Conservation (phyloP, 2,329 filamentous ascomycete genomes). For the Ramularia endophylla region DNA sequence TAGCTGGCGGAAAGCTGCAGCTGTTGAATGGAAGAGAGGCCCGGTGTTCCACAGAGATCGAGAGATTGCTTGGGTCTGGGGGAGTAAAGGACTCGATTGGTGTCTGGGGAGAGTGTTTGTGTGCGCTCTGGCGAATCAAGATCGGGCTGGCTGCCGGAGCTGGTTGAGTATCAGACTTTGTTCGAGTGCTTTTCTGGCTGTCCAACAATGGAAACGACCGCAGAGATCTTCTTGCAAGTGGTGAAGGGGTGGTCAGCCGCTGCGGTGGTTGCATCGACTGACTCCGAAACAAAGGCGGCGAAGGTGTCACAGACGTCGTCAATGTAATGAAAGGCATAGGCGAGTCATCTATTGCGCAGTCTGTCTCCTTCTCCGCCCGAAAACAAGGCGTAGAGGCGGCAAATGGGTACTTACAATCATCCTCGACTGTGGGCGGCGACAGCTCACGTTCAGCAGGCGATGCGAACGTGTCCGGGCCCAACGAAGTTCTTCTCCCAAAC, state of each 20-base stretch:
- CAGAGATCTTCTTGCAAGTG: slow-evolving; percentile 34
- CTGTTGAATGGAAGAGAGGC: slow-evolving; percentile 32
- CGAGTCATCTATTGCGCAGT: slow-evolving; percentile 21
- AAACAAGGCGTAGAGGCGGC: slow-evolving; percentile 23
- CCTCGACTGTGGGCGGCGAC: slow-evolving; percentile 19
- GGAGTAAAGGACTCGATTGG: slow-evolving; percentile 69
- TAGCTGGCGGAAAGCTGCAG: slow-evolving; percentile 63
- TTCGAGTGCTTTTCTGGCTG: slow-evolving; percentile 12
- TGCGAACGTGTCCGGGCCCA: slow-evolving; percentile 43
- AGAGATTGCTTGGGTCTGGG: slow-evolving; percentile 74
- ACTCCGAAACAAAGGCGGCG: slow-evolving; percentile 34
- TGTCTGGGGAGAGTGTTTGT: slow-evolving; percentile 50
- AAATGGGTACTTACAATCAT: slow-evolving; percentile 35
- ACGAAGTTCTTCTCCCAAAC: slow-evolving; percentile 42
- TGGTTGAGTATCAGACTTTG: slow-evolving; percentile 21
- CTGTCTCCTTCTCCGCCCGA: slow-evolving; percentile 19
- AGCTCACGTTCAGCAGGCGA: slow-evolving; percentile 31
- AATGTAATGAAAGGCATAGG: slow-evolving; percentile 31
- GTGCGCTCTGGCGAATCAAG: slow-evolving; percentile 10
- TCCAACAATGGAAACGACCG: slow-evolving; percentile 22
- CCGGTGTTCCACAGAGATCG: slow-evolving; percentile 62
- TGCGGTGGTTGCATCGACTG: slow-evolving; percentile 36
- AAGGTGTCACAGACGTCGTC: slow-evolving; percentile 27
- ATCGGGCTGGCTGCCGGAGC: slow-evolving; percentile 13
- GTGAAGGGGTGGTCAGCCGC: slow-evolving; percentile 33